Evolutionary conservation across 805 yeast species (phyloP).

Genomic region (Schwanniomyces sp.): DNA sequence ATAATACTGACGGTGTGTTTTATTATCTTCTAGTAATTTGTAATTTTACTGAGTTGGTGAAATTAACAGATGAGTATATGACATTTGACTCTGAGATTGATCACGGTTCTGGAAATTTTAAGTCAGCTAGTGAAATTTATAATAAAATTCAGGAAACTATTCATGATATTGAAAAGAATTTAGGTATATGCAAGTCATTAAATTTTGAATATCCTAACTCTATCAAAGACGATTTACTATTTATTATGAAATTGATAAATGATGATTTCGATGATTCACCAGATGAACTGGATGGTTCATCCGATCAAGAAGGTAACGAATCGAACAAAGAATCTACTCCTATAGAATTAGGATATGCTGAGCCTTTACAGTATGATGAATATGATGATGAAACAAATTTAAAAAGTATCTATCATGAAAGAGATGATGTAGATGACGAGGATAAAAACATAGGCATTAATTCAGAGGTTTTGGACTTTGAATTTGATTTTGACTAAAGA

Average conservation of each 20-base stretch:
- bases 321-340: background rate
- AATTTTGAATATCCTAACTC: slow-evolving; percentile 24
- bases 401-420: background rate
- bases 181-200: slow-evolving; percentile 21
- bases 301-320: background rate
- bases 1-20: slow-evolving; percentile 39
- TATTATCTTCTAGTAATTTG: slow-evolving; percentile 35
- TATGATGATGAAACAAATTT: background rate
- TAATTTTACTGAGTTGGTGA: slow-evolving; percentile 20
- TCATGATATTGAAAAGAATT: slow-evolving; percentile 10
- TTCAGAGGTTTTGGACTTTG: slow-evolving; percentile 5
- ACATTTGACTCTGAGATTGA: slow-evolving; percentile 1
- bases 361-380: background rate
- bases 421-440: background rate
- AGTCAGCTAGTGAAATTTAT: slow-evolving; percentile 5
- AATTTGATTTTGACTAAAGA: slow-evolving; percentile 6
- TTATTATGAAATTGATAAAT: slow-evolving; percentile 4
- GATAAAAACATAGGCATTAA: background rate
- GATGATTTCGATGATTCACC: background rate
- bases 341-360: background rate
- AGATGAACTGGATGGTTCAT: slow-evolving; percentile 1
- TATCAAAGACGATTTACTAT: slow-evolving; percentile 11
- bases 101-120: slow-evolving; percentile 3
- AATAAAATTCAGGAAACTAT: slow-evolving; percentile 9
- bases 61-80: slow-evolving; percentile 12